A percentile compares a stretch with the other conserved stretches of the same genome.
phyloP scores from a whole-genome alignment of 1,139 yeast genomes.

The Blastobotrys raffinosifermentans region DNA sequence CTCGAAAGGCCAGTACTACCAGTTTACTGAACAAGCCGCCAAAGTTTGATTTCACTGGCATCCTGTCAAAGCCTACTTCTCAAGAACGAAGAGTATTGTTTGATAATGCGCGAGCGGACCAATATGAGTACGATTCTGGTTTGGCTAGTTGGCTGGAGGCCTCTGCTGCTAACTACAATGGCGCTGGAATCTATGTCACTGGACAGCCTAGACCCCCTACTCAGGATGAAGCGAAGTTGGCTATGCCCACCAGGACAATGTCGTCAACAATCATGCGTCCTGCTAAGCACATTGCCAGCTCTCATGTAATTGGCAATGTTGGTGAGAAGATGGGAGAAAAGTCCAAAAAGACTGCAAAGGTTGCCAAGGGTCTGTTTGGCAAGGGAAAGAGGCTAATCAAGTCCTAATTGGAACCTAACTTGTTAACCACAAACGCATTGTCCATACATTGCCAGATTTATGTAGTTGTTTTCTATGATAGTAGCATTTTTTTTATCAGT shows the following conservation, averaged over 20 bases:
- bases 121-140: slow-evolving; percentile 32
- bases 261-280: slow-evolving; percentile 23
- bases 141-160: slow-evolving; percentile 31
- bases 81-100: slow-evolving; percentile 25
- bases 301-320: slow-evolving; percentile 25
- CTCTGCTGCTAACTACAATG: slow-evolving; percentile 14
- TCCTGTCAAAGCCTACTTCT: slow-evolving; percentile 25
- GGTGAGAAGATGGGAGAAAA: slow-evolving; percentile 28
- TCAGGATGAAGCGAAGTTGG: slow-evolving; percentile 18
- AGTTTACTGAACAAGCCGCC: slow-evolving; percentile 28
- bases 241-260: slow-evolving; percentile 21
- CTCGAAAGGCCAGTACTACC: background rate
- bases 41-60: slow-evolving; percentile 30
- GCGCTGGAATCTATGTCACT: slow-evolving; percentile 21
- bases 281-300: slow-evolving; percentile 18
- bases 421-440: too few species aligned
- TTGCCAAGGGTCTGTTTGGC: slow-evolving; percentile 34
- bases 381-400: slow-evolving; percentile 29
- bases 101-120: slow-evolving; percentile 26
- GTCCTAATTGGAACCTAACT: slow-evolving; percentile 8
- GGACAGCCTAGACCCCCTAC: slow-evolving; percentile 31
- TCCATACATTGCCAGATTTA: too few species aligned
- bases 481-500: too few species aligned
- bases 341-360: slow-evolving; percentile 24
- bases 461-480: too few species aligned